Conservation (phyloP, 2,329 filamentous ascomycete genomes). For the Aspergillus oerlinghausenensis region DNA sequence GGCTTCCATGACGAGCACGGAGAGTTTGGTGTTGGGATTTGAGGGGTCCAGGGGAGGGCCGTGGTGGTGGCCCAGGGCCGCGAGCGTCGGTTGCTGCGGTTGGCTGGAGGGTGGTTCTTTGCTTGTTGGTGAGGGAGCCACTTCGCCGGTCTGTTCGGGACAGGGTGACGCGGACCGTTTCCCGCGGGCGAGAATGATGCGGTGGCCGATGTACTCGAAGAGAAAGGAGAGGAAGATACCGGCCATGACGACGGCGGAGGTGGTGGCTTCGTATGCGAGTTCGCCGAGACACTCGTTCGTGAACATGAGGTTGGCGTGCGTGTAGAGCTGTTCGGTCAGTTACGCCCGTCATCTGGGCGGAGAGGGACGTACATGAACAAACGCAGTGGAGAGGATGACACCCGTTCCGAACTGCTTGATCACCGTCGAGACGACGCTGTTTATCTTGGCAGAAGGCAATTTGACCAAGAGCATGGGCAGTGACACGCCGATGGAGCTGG, state of each 20-base stretch:
- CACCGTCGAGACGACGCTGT: constrained; percentile 52
- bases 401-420: constrained; percentile 57
- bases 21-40: constrained; percentile 48
- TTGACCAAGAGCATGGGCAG: constrained; percentile 60
- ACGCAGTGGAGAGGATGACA: constrained; percentile 37
- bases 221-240: constrained; percentile 69
- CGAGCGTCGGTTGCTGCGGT: constrained; percentile 9
- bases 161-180: constrained; percentile 11
- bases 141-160: not conserved
- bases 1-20: constrained; percentile 65
- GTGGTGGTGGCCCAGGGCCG: constrained; percentile 32
- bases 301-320: constrained; percentile 70
- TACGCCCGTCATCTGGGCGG: not conserved
- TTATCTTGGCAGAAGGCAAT: constrained; percentile 47
- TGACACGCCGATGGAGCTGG: constrained; percentile 66
- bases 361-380: constrained; percentile 31
- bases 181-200: constrained; percentile 44
- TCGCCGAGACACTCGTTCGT: constrained; percentile 63
- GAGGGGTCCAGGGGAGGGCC: constrained; percentile 24
- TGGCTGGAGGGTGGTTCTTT: constrained; percentile 2
- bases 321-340: constrained; percentile 56
- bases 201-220: constrained; percentile 63
- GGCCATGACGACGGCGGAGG: constrained; percentile 68
- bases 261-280: constrained; percentile 63
- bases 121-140: constrained; percentile 2